Conservation (phyloP, 208 protist genomes). For the Trypanosoma congolense region DNA sequence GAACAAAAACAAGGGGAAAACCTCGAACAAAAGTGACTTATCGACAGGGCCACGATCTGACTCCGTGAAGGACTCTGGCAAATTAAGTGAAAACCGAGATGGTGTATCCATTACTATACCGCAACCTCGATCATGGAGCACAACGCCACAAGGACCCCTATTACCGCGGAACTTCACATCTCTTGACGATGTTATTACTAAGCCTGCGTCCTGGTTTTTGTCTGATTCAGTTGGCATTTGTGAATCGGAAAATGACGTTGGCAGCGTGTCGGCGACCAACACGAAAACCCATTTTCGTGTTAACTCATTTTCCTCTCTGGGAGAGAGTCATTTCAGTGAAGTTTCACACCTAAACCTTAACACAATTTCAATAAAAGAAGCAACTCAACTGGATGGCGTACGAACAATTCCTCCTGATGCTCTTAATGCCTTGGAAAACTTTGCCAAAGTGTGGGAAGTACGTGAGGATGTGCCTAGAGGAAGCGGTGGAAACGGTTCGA, state of each 20-base stretch:
- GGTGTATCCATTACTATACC: constrained; percentile 4
- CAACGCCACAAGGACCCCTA: neutral
- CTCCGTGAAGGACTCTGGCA: neutral
- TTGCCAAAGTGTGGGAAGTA: constrained; percentile 18
- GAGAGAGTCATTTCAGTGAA: neutral
- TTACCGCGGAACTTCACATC: neutral
- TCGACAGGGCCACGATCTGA: neutral
- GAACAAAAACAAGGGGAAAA: neutral
- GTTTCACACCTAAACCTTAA: neutral
- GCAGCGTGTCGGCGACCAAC: too few relatives aligned
- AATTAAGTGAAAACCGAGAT: neutral
- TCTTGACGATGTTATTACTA: neutral
- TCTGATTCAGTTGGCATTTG: neutral
- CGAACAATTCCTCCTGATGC: constrained; percentile 11
- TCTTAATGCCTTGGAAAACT: constrained; percentile 15
- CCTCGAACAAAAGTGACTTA: neutral
- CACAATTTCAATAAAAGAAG: neutral
- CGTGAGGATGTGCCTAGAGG: neutral
- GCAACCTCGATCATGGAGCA: constrained; percentile 14
- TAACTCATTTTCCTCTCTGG: neutral
- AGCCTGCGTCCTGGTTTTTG: neutral
- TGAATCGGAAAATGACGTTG: too few relatives aligned
- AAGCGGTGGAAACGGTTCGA: neutral
- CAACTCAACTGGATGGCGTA: neutral
- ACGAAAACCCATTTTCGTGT: too few relatives aligned